Conservation (phyloP, 345 rosid genomes). For the Populus davidiana region DNA sequence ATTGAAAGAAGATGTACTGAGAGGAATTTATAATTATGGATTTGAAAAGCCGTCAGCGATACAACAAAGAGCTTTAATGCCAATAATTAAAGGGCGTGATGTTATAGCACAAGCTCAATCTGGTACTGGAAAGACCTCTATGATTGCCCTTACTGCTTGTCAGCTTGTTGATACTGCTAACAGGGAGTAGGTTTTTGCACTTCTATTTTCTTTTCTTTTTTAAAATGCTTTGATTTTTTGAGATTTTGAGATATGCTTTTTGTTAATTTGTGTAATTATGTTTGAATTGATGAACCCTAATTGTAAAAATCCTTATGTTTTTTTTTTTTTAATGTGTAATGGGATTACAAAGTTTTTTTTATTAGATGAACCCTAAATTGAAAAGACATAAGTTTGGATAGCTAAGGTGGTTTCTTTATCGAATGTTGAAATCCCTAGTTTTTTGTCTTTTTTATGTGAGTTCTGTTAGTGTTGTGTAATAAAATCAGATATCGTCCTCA, state of each 20-base stretch:
- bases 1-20: slow-evolving; percentile 68
- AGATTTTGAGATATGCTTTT: background rate
- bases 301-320: background rate
- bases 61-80: slow-evolving; percentile 94
- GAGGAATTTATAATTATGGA: slow-evolving; percentile 83
- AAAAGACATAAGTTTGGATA: background rate
- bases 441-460: background rate
- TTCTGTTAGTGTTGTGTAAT: background rate
- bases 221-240: background rate
- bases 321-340: background rate
- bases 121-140: slow-evolving; percentile 95
- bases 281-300: slow-evolving; percentile 25
- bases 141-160: slow-evolving; percentile 95
- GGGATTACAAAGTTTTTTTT: background rate
- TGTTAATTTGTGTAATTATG: background rate
- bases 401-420: background rate
- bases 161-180: slow-evolving; percentile 67
- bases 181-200: slow-evolving; percentile 54
- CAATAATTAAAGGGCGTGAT: slow-evolving; percentile 83
- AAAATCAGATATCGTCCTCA: background rate
- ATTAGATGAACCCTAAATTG: background rate
- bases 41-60: slow-evolving; percentile 96
- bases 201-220: no score
- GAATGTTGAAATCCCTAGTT: background rate
- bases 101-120: slow-evolving; percentile 98